Percentiles rank a stretch among this genome's conserved stretches.
phyloP scores from a whole-genome alignment of 169 alveolate genomes.

The Cryptosporidium sp. region DNA sequence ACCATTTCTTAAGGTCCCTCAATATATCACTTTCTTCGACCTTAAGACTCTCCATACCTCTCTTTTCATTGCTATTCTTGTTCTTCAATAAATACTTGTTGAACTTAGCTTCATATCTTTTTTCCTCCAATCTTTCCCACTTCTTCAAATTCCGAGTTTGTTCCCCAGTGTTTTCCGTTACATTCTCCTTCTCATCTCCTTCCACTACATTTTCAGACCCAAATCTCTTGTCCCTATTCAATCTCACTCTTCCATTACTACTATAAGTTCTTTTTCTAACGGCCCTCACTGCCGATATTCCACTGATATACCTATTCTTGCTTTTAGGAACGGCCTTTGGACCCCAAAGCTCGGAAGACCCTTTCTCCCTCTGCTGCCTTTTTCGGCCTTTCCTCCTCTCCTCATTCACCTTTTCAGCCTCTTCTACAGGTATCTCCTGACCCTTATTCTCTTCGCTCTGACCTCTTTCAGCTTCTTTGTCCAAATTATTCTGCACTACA shows the following conservation, averaged over 20 bases:
- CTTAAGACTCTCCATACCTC: neutral
- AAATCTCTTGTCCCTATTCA: neutral
- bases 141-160: constrained; percentile 27
- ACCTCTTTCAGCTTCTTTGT: neutral
- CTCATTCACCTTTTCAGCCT: neutral
- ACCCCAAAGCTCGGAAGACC: constrained; percentile 60
- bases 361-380: neutral
- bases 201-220: neutral
- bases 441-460: neutral
- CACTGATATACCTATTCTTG: constrained; percentile 56
- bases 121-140: constrained; percentile 71
- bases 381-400: neutral
- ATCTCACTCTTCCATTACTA: constrained; percentile 53
- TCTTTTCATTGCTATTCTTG: neutral
- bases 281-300: constrained; percentile 16
- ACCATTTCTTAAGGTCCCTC: constrained; percentile 8
- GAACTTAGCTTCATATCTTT: constrained; percentile 24
- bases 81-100: constrained; percentile 19
- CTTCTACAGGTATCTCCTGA: neutral
- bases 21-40: neutral
- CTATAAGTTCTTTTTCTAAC: constrained; percentile 44
- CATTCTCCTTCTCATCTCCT: neutral
- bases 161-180: neutral
- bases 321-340: constrained; percentile 61
- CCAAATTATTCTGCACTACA: neutral